These are phyloP conservation scores for Trichoderma koningiopsis DNA, from an alignment of 2,329 filamentous ascomycete genomes.

Conservation along the genomic window DNA sequence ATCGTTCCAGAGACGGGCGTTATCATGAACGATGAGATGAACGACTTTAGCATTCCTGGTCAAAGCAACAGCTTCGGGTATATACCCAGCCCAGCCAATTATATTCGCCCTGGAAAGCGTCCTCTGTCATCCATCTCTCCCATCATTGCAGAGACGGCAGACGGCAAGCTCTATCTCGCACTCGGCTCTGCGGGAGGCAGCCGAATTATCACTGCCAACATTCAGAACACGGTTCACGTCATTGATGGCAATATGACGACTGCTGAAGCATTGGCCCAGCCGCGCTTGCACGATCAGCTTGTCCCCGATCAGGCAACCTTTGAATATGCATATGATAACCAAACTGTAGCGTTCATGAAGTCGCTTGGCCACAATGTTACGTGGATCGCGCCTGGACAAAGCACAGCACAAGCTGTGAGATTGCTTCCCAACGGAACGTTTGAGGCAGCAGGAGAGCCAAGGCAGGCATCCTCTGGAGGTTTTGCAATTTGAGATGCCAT, in stretches of 20 bases:
- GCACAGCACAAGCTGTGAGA: conserved; percentile 72
- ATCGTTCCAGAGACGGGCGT: conserved; percentile 82
- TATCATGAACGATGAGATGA: conserved; percentile 66
- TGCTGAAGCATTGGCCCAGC: conserved; percentile 64
- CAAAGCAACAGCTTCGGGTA: conserved; percentile 75
- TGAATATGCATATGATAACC: conserved; percentile 72
- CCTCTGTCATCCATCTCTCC: conserved; percentile 78
- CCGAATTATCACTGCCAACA: conserved; percentile 78
- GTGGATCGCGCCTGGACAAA: conserved; percentile 66
- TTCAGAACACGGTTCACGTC: conserved; percentile 76
- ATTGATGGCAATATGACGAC: conserved; percentile 67
- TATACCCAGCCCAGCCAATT: conserved; percentile 73
- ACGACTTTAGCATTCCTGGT: conserved; percentile 78
- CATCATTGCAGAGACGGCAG: conserved; percentile 71
- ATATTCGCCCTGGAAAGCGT: conserved; percentile 72
- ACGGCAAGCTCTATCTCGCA: conserved; percentile 69
- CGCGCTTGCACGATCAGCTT: conserved; percentile 82
- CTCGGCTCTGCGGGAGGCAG: conserved; percentile 81
- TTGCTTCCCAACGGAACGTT: conserved; percentile 66
- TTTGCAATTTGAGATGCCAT: conserved; percentile 47
- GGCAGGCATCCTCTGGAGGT: conserved; percentile 73
- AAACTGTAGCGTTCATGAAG: conserved; percentile 67
- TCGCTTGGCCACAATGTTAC: conserved; percentile 73
- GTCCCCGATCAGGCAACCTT: conserved; percentile 68
- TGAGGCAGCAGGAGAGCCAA: conserved; percentile 81